A percentile compares a stretch with the other conserved stretches of the same genome.
phyloP scores from a whole-genome alignment of 176 grass and related monocot genomes.

The Rhynchospora pubera region DNA sequence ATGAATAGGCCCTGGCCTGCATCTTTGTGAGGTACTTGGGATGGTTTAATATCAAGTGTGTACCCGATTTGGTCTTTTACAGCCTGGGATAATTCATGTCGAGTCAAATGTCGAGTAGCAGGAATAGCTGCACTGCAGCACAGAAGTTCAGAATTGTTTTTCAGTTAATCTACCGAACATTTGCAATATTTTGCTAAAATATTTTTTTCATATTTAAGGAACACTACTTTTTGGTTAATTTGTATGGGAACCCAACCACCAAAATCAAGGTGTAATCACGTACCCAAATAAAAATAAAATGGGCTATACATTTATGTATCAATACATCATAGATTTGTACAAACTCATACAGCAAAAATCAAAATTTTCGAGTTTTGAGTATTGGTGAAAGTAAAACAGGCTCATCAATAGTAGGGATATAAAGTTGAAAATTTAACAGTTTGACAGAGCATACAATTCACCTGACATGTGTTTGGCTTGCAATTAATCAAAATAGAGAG shows the following conservation, averaged over 20 bases:
- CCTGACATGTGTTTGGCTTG: background rate
- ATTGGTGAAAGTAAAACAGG: background rate
- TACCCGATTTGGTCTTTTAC: conserved; percentile 51
- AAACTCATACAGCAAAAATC: background rate
- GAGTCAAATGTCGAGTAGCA: conserved; percentile 48
- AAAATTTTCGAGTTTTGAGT: background rate
- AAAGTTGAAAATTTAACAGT: background rate
- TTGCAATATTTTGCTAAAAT: background rate
- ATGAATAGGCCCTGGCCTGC: conserved; percentile 80
- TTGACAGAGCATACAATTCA: background rate
- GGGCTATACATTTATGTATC: background rate
- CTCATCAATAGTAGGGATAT: background rate
- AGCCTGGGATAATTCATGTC: conserved; percentile 52
- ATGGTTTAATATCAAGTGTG: conserved; percentile 61
- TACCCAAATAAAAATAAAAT: background rate
- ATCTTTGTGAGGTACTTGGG: conserved; percentile 83
- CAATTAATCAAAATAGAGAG: background rate
- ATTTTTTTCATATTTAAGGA: background rate
- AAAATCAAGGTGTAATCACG: background rate
- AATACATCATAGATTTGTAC: background rate
- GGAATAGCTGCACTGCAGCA: conserved; percentile 65
- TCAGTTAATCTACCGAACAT: background rate
- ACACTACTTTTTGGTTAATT: background rate
- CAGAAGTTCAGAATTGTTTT: background rate
- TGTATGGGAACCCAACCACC: background rate